Base-by-base conservation (phyloP, 139 green algal species). In the Micractinium conductrix region DNA sequence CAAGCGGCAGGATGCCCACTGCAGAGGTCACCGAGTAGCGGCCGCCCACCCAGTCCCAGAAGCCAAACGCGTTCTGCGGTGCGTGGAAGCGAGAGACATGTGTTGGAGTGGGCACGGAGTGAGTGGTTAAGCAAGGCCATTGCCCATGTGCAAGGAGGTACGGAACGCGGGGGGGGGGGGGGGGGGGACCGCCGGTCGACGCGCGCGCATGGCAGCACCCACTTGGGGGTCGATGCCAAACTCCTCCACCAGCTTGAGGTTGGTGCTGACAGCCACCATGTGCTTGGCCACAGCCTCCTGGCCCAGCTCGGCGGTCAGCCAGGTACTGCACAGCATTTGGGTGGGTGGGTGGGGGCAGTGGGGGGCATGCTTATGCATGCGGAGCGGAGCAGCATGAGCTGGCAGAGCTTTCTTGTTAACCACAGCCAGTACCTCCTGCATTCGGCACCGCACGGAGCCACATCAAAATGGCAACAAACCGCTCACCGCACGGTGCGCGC, bases 11-110 rank as follows among this genome's bases (percentile, higher is more conserved):
- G 71, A 99, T 93, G 84, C 97, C 97, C 3, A 99, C 97, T 16
- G 97, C 96, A 37, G 90, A 97, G 89, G 93, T 98, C 50, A 99
- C 97, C 16, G 91, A 96, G 92, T 99, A 99, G 78, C 97, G 93
- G 44, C 97, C 97, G 83, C 97, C 96, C 60, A 98, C 95, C 95
- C 95, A 98, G 91, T 99, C 96, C 97, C 97, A 99, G 92, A 99
- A 99, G 37, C 93, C 97, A 93, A 99, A 99, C 3, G 97, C 96
- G 86, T 99, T 99, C 30, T 84, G 79, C 45, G 44, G 16, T 2
- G 7, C 50, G 50, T 16, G 10, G 26, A 42, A 24, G 30, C 28
- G n/a, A 10, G 22, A 42, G 30, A 17, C 63, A 42, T 28, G 28
- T n/a, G n/a, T n/a, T n/a, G 48, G 48, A 16, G 48, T 24, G 48